Base-by-base conservation (phyloP, 2,329 filamentous ascomycete genomes). In the Plenodomus lindquistii region DNA sequence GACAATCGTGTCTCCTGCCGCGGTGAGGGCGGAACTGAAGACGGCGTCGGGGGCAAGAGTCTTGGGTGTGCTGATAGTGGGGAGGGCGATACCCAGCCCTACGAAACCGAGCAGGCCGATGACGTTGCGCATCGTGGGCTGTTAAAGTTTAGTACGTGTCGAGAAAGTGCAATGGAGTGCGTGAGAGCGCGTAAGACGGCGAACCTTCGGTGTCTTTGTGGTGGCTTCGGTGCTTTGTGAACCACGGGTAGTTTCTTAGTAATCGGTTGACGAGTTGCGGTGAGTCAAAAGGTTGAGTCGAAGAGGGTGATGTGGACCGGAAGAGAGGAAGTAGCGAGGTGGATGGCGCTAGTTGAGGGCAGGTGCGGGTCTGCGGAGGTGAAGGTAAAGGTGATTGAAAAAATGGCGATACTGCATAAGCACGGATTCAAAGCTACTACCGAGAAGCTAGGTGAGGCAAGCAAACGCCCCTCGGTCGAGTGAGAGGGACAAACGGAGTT, bases 101-200 rank as follows among this genome's bases (percentile, higher is more conserved):
- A 37, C 40, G 22, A 49, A 31, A 15, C 49, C 37, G 41, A 40
- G 13, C 20, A 47, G 24, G 21, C 42, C 29, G 24, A 44, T n/a
- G 18, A 46, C 16, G 41, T 41, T 21, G 18, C 35, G 35, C 35
- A 37, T 37, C 35, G 16, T 37, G 18, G 27, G 27, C 27, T 36
- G 29, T n/a, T 2, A 37, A 27, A 21, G 39, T 6, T 20, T 21
- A 36, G 38, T 42, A 45, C 20, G 20, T 40, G 40, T 18, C 27
- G 13, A 20, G 27, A 16, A 2, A 7, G 22, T 15, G 16, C 34
- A 36, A n/a, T 36, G 34, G 5, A 10, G 22, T 11, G 27, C 27
- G 11, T 31, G 11, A 10, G 22, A 31, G 27, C 27, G 11, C 15
- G 11, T 31, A 4, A 31, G 27, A 31, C 27, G 27, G 27, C 27